Base-by-base conservation (phyloP, 2,329 filamentous ascomycete genomes). In the Mariannaea elegans region DNA sequence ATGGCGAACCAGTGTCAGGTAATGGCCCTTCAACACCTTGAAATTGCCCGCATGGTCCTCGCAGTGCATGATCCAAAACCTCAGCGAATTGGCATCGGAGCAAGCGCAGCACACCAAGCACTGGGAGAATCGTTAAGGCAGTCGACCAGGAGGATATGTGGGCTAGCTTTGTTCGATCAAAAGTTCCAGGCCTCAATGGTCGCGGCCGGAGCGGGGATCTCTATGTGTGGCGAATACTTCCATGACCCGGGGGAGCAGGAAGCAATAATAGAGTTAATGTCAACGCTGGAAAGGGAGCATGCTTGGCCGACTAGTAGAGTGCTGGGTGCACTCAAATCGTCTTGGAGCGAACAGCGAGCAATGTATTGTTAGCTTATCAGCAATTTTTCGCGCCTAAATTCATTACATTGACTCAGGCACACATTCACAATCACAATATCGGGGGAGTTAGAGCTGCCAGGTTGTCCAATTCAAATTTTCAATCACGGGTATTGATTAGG, bases 221-320 rank as follows among this genome's bases (percentile, higher is more conserved):
- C 64, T 0, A 65, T 66, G 64, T 65, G 64, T 0, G 63, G 64
- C 2, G 64, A 66, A 41, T 63, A 65, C 29, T 66, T 66, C 3
- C 32, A 49, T 10, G 48, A 65, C 0, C n/a, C 54, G 0, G 39
- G 51, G 10, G 63, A 66, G 24, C 64, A 64, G 42, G 48, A 50
- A 3, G 57, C 54, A 2, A 55, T 61, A 12, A 46, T 63, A 2
- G 47, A 50, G 6, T 24, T 66, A 7, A 42, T 66, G 29, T 31
- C 42, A 3, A 39, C 50, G 0, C 23, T 65, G 32, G 63, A 65
- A 31, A 52, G 50, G 2, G 49, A 61, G 12, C 64, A 66, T 49
- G 63, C 56, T 38, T 65, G 56, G 60, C 60, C 64, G 2, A 64
- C 46, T 0, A 63, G 42, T 8, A 41, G 27, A 3, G 57, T 55